phyloP scores from a whole-genome alignment of 2,329 filamentous ascomycete genomes.

The Penicillium sp. region DNA sequence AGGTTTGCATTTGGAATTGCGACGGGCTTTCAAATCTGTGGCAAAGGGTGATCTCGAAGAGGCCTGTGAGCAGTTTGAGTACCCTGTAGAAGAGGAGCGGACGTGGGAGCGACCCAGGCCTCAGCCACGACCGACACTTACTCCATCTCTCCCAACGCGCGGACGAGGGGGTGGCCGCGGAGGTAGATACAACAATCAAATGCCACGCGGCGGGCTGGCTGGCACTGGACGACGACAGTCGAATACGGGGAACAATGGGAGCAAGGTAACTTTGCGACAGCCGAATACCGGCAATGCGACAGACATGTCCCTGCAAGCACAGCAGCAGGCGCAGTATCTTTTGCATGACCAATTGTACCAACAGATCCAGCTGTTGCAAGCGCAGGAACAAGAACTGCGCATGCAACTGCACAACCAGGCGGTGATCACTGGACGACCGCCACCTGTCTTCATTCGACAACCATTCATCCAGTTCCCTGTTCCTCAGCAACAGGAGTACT shows the following conservation, averaged over 20 bases:
- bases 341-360: conserved; percentile 52
- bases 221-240: conserved; percentile 55
- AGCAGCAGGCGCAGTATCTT: conserved; percentile 48
- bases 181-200: conserved; percentile 50
- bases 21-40: conserved; percentile 82
- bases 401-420: conserved; percentile 50
- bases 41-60: conserved; percentile 76
- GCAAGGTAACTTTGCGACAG: conserved; percentile 42
- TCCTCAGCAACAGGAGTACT: conserved; percentile 37
- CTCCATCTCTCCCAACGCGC: conserved; percentile 45
- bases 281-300: conserved; percentile 35
- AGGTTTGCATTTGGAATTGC: conserved; percentile 84
- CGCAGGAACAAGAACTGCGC: conserved; percentile 52
- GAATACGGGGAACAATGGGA: conserved; percentile 55
- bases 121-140: conserved; percentile 58
- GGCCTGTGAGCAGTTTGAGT: conserved; percentile 85
- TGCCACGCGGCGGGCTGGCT: conserved; percentile 50
- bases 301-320: conserved; percentile 45
- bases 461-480: conserved; percentile 45
- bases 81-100: conserved; percentile 74
- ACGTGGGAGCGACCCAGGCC: conserved; percentile 58
- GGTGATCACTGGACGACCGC: conserved; percentile 40
- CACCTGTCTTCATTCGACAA: conserved; percentile 43
- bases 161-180: conserved; percentile 53
- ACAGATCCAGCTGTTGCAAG: conserved; percentile 52